Evolutionary conservation across 2,329 filamentous ascomycete species (phyloP), one percentile per base, ranked within the genome.

Genomic region (Venturia nashicola): DNA sequence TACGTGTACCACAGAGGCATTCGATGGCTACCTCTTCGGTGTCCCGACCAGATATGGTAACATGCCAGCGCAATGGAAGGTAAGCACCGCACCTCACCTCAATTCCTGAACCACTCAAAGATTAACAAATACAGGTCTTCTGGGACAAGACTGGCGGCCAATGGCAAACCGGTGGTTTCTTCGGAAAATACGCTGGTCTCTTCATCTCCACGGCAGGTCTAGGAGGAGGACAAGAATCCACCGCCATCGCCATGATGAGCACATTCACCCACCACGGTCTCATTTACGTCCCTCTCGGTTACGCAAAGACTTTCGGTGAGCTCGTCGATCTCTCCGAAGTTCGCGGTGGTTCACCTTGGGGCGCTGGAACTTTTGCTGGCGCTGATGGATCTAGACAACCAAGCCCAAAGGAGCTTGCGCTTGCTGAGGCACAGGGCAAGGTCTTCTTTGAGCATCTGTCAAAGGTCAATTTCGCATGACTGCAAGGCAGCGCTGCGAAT

Each of bases 1-100:
- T 62, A 9, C 11, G 1, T 27, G 36, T 54, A 51, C 75, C 40
- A 86, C 97, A 54, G 84, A 86, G 72, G 68, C 80, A 62, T 97
- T 95, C 79, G 92, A 97, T 72, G 94, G 81, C 69, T 87, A 97
- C 80, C 86, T 99, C 68, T 83, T 97, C 71, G 94, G 94, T 69
- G 94, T 97, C 75, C 94, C 94, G 66, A 99, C 94, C 61, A 86
- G 94, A 69, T 99, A 90, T 80, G 94, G 94, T 71, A 97, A 95
- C 85, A 96, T 96, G 83, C 92, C 93, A 60, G 90, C 88, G 20
- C 94, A 99, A 80, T 97, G 89, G 89, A 57, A 57, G 51, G 51
- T 57, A 57, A 57, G 51, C 51, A 36, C 16, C 2, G 1, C 27
- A 57, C 32, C 32, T n/a, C 16, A 18, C 32, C 18, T 4, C 5